These are phyloP conservation scores for Typha latifolia DNA, from an alignment of 176 grass and related monocot genomes.

Conservation along the genomic window DNA sequence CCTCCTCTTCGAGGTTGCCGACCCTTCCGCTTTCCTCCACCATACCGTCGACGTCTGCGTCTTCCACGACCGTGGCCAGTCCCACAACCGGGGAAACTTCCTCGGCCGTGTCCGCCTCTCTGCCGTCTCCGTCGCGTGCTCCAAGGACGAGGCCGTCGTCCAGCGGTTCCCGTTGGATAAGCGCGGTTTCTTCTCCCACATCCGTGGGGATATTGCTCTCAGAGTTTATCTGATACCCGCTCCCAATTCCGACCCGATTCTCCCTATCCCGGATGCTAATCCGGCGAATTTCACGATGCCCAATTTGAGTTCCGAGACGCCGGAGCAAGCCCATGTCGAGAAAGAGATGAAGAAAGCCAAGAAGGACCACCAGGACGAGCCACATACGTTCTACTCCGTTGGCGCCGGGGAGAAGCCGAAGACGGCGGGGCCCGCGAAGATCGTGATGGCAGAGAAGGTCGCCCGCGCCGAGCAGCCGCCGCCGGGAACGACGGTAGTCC, in stretches of 20 bases:
- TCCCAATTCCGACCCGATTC: background rate
- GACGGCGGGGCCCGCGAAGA: background rate
- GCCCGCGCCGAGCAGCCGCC: constrained; percentile 22
- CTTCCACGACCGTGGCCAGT: constrained; percentile 15
- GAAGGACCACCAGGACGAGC: constrained; percentile 11
- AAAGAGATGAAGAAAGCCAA: constrained; percentile 16
- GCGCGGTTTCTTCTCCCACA: constrained; percentile 31
- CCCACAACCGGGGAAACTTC: constrained; percentile 11
- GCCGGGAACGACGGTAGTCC: constrained; percentile 34
- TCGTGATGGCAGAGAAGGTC: constrained; percentile 14
- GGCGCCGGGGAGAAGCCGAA: background rate
- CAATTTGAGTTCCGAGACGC: background rate
- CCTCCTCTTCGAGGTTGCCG: constrained; percentile 25
- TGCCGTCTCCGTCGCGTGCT: constrained; percentile 10
- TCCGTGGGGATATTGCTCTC: constrained; percentile 35
- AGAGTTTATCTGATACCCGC: constrained; percentile 18
- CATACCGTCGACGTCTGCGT: constrained; percentile 23
- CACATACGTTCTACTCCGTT: constrained; percentile 26
- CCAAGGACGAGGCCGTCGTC: constrained; percentile 2
- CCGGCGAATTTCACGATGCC: background rate
- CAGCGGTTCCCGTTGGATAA: constrained; percentile 37
- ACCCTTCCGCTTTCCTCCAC: constrained; percentile 23
- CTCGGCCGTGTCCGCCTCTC: constrained; percentile 34
- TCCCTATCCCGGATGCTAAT: background rate
- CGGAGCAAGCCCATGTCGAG: background rate